Conservation (phyloP, 768 basidiomycete species). For the Xanthoconium stramineum region DNA sequence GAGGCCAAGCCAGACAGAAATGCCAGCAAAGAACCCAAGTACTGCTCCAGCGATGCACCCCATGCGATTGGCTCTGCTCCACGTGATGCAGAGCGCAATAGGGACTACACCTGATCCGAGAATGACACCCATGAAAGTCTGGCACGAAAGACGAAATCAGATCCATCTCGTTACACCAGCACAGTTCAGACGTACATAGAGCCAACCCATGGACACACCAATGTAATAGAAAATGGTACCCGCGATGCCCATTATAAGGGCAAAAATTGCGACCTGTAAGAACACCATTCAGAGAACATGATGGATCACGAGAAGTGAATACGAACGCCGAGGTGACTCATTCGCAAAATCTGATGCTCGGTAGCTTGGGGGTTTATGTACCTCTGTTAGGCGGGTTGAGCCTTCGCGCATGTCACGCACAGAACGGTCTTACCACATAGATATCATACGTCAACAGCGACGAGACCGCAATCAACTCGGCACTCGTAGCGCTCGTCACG, state of each 20-base stretch:
- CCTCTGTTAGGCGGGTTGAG: slow-evolving; percentile 33
- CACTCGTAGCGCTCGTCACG: slow-evolving; percentile 80
- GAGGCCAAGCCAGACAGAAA: slow-evolving; percentile 84
- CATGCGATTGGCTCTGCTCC: slow-evolving; percentile 81
- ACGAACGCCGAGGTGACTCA: slow-evolving; percentile 65
- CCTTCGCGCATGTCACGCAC: neutral
- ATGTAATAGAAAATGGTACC: slow-evolving; percentile 87
- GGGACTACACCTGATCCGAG: slow-evolving; percentile 84
- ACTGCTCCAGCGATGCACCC: slow-evolving; percentile 79
- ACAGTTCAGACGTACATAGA: slow-evolving; percentile 60
- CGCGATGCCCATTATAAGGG: slow-evolving; percentile 76
- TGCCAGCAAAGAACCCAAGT: slow-evolving; percentile 62
- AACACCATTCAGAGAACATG: neutral
- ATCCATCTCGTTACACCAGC: neutral
- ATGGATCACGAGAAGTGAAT: neutral
- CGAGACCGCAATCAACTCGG: slow-evolving; percentile 91
- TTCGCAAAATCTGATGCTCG: slow-evolving; percentile 63
- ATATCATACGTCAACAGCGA: slow-evolving; percentile 81
- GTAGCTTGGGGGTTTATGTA: slow-evolving; percentile 84
- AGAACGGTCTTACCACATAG: slow-evolving; percentile 53
- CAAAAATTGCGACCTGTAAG: slow-evolving; percentile 61
- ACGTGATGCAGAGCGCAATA: slow-evolving; percentile 82
- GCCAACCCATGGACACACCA: slow-evolving; percentile 91
- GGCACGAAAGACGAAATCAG: neutral
- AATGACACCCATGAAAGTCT: slow-evolving; percentile 88